Percentiles rank a stretch among this genome's conserved stretches.
phyloP scores from a whole-genome alignment of 2,329 filamentous ascomycete species.

The Diaporthe batatas region DNA sequence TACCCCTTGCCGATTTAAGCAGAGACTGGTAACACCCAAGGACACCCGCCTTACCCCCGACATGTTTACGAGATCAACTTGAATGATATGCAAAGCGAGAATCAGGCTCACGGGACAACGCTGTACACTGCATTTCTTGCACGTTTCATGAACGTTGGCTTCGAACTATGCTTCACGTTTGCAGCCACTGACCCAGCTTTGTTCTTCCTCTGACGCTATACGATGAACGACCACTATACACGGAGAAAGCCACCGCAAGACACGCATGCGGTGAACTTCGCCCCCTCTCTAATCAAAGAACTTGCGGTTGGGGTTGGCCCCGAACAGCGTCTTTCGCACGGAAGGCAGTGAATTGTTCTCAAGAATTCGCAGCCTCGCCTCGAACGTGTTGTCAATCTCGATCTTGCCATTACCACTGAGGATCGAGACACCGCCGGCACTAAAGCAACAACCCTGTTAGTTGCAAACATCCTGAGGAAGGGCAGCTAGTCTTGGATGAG shows the following conservation, averaged over 20 bases:
- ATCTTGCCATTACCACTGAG: slow-evolving; percentile 91
- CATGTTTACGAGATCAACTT: neutral
- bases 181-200: slow-evolving; percentile 7
- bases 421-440: slow-evolving; percentile 85
- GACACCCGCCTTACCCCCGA: neutral
- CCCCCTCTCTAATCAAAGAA: slow-evolving; percentile 84
- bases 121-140: slow-evolving; percentile 31
- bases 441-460: slow-evolving; percentile 54
- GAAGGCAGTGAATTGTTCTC: slow-evolving; percentile 87
- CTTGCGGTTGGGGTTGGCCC: slow-evolving; percentile 93
- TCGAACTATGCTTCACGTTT: slow-evolving; percentile 9
- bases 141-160: slow-evolving; percentile 14
- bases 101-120: neutral
- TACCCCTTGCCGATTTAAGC: neutral
- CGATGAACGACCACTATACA: slow-evolving; percentile 36
- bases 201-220: slow-evolving; percentile 33
- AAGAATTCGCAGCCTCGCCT: slow-evolving; percentile 87
- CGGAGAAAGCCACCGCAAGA: slow-evolving; percentile 29
- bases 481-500: neutral
- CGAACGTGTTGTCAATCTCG: slow-evolving; percentile 98
- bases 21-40: neutral
- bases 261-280: slow-evolving; percentile 15
- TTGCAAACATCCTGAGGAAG: neutral
- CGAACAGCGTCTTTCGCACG: slow-evolving; percentile 89
- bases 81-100: neutral